Conservation (phyloP, 352 stramenopile species). For the Phytophthora melonis region DNA sequence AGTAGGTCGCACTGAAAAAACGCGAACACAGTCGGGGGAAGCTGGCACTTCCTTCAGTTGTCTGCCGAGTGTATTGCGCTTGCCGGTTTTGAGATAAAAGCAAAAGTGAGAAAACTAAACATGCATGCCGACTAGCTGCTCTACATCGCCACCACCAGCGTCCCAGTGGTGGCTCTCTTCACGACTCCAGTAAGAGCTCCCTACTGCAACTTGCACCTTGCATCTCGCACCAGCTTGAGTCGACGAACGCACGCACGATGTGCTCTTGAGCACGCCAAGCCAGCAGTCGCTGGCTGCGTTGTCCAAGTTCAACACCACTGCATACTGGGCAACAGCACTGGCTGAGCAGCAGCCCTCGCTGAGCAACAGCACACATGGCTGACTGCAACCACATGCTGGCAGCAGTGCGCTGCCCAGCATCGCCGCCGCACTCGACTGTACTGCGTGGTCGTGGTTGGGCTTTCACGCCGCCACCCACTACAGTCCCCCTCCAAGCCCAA, state of each 20-base stretch:
- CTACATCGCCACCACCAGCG: constrained; percentile 15
- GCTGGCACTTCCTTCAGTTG: constrained; percentile 9
- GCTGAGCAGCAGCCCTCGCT: neutral
- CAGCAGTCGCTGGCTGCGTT: neutral
- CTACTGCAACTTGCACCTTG: constrained; percentile 7
- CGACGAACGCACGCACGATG: constrained; percentile 1
- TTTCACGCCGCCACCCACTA: constrained; percentile 23
- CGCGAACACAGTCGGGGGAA: constrained; percentile 5
- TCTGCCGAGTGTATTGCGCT: constrained; percentile 16
- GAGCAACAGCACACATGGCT: constrained; percentile 5
- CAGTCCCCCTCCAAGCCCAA: constrained; percentile 27
- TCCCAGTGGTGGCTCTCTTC: constrained; percentile 3
- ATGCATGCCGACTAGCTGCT: constrained; percentile 14
- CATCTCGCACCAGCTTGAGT: neutral
- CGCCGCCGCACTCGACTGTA: constrained; percentile 9
- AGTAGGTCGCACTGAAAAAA: constrained; percentile 11
- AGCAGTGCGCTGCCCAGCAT: too few species aligned
- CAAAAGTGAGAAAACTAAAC: constrained; percentile 10
- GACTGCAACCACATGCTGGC: constrained; percentile 19
- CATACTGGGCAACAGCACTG: neutral
- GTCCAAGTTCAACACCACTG: constrained; percentile 7
- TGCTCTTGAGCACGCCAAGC: neutral
- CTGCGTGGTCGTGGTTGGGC: constrained; percentile 18
- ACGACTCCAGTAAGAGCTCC: neutral
- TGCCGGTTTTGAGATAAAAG: constrained; percentile 2